These are phyloP conservation scores for Microsporum audouinii DNA, from an alignment of 2,329 filamentous ascomycete genomes.

Conservation along the genomic window DNA sequence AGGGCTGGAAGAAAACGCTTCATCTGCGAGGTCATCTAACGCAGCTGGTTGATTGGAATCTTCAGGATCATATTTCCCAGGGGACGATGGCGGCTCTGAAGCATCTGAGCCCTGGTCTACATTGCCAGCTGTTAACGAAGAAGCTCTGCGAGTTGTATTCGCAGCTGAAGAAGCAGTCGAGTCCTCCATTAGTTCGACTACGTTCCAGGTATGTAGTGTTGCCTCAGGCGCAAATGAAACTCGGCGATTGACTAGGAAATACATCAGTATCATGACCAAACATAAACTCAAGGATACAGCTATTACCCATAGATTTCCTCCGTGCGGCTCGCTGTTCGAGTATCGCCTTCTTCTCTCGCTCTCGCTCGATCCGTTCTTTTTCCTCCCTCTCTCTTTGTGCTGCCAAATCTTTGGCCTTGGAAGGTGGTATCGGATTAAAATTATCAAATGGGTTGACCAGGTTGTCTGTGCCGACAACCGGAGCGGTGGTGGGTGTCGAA, in stretches of 20 bases:
- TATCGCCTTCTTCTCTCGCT: conserved; percentile 48
- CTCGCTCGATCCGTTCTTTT: conserved; percentile 38
- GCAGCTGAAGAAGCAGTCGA: conserved; percentile 65
- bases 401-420: conserved; percentile 46
- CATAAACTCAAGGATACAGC: neutral
- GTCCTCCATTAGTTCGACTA: conserved; percentile 78
- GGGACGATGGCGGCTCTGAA: conserved; percentile 4
- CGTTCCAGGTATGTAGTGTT: conserved; percentile 93
- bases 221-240: conserved; percentile 97
- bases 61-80: conserved; percentile 18
- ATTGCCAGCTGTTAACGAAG: conserved; percentile 37
- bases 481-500: conserved; percentile 28
- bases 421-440: conserved; percentile 31
- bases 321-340: conserved; percentile 71
- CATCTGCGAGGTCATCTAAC: conserved; percentile 54
- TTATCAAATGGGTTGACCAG: conserved; percentile 39
- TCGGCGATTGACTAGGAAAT: conserved; percentile 58
- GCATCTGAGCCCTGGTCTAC: neutral
- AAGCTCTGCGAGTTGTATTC: conserved; percentile 63
- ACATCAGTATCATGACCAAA: conserved; percentile 1
- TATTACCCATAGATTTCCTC: conserved; percentile 67
- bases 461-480: conserved; percentile 29
- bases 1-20: conserved; percentile 64
- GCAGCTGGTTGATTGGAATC: conserved; percentile 53
- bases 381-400: conserved; percentile 60